phyloP scores from a whole-genome alignment of 2,329 filamentous ascomycete species.

The Claviceps lovelessii region DNA sequence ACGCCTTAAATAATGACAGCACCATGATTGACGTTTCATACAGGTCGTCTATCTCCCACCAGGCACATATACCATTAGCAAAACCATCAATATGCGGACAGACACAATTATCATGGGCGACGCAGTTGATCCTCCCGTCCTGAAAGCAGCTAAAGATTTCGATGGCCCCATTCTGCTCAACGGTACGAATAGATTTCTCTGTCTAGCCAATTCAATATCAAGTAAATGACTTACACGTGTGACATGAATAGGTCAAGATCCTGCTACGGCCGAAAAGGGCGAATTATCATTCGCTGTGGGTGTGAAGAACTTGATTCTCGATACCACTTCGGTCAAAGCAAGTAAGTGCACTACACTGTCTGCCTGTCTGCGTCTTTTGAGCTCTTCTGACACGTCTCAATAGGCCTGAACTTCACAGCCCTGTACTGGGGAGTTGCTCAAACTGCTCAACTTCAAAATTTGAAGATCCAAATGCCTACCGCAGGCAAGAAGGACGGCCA shows the following conservation, averaged over 20 bases:
- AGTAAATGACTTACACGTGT: neutral
- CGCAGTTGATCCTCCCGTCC: slow-evolving; percentile 26
- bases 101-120: slow-evolving; percentile 34
- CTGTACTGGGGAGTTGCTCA: slow-evolving; percentile 32
- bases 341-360: slow-evolving; percentile 6
- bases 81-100: slow-evolving; percentile 27
- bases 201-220: neutral
- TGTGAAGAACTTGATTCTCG: slow-evolving; percentile 29
- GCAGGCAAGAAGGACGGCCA: slow-evolving; percentile 24
- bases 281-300: slow-evolving; percentile 29
- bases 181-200: slow-evolving; percentile 10
- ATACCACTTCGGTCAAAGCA: slow-evolving; percentile 24
- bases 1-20: too few relatives aligned
- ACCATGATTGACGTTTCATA: neutral
- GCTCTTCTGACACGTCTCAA: neutral
- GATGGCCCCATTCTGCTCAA: slow-evolving; percentile 19
- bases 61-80: slow-evolving; percentile 25
- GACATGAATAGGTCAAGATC: slow-evolving; percentile 15
- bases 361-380: too few relatives aligned
- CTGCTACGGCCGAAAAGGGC: slow-evolving; percentile 16
- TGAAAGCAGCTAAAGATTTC: slow-evolving; percentile 26
- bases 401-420: slow-evolving; percentile 22
- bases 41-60: slow-evolving; percentile 28
- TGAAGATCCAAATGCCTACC: slow-evolving; percentile 26
- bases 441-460: slow-evolving; percentile 26